Base-by-base conservation (phyloP, 352 stramenopile genomes). In the Phytophthora litchii region DNA sequence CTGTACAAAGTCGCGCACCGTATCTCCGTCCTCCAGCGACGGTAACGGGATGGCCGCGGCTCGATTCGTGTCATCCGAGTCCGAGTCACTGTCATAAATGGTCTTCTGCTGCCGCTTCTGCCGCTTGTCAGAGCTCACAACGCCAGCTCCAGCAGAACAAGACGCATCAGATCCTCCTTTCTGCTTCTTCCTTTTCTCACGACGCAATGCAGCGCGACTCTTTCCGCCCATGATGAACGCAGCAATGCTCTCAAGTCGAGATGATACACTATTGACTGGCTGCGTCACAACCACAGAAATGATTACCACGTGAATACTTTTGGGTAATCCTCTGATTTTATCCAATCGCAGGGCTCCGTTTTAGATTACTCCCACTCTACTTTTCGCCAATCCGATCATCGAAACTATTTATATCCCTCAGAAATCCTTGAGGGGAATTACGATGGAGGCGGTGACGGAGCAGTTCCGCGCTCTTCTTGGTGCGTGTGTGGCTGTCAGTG, bases 1-100 rank as follows among this genome's bases (percentile, higher is more conserved):
- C 36, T 75, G 44, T 23, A 80, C 54, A 51, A 93, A 90, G 53
- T 93, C 84, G 37, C 76, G 76, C 42, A 93, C 81, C 0, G 46
- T 64, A n/a, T 74, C 38, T 52, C 65, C 77, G 29, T 80, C 58
- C 51, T 93, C 84, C 34, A 93, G 71, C 23, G 84, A 93, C 65
- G 78, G 59, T 29, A 92, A 50, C 50, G 83, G 83, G 40, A 92
- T 78, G 10, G 67, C 56, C 3, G 44, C 61, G 3, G 44, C 60
- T 29, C 45, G 56, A 36, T 74, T 78, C 12, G 44, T 47, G 48
- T 75, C 66, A 38, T 60, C 67, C 49, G 72, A 74, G 60, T 88
- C 81, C 36, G 57, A 75, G 70, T 78, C 71, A 58, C 73, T 75
- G 50, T 79, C 70, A 34, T 56, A 78, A 11, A 57, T 50, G 20